Evolutionary conservation across 2,329 filamentous ascomycete genomes (phyloP), one percentile per base, ranked within the genome.

Genomic region (Aspergillus glaucus): DNA sequence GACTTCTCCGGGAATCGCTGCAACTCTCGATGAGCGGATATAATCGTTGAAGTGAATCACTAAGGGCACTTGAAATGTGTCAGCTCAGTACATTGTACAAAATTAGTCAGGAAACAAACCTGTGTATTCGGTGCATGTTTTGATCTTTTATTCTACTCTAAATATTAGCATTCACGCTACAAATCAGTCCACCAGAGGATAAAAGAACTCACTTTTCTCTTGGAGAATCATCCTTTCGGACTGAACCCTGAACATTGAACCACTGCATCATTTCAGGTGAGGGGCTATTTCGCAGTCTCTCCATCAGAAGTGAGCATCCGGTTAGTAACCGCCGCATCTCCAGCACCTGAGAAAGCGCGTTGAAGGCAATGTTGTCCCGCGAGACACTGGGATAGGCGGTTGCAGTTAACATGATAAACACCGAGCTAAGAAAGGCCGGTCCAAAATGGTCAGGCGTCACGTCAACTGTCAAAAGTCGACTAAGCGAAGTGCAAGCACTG

Each of bases 361-460:
- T 60, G 22, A 56, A 53, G 6, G 56, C 50, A 15, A 51, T 55
- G 8, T 41, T 53, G 14, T 65, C 59, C 9, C 52, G 32, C 3
- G 61, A 64, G 21, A 65, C 54, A 36, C 58, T 63, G 3, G 62
- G 61, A 21, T 62, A 61, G 2, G 63, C 64, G 4, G 59, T 62
- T 9, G 67, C 64, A 26, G 66, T 70, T 5, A 70, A 50, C 54
- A 71, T 62, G 32, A 70, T 67, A 32, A 71, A 67, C 9, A 71
- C 62, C 8, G 68, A 62, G n/a, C 67, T 65, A 28, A 68, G 60
- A 47, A 71, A 71, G 4, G 66, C 66, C 1, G 73, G 71, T 10
- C 71, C 69, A 34, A 68, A 70, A 42, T 73, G 73, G 1, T 66
- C 61, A 3, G 67, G 59, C 2, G 69, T 68, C 15, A 76, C 64